Base-by-base conservation (phyloP, 2,329 filamentous ascomycete genomes). In the Scorias spongiosa region DNA sequence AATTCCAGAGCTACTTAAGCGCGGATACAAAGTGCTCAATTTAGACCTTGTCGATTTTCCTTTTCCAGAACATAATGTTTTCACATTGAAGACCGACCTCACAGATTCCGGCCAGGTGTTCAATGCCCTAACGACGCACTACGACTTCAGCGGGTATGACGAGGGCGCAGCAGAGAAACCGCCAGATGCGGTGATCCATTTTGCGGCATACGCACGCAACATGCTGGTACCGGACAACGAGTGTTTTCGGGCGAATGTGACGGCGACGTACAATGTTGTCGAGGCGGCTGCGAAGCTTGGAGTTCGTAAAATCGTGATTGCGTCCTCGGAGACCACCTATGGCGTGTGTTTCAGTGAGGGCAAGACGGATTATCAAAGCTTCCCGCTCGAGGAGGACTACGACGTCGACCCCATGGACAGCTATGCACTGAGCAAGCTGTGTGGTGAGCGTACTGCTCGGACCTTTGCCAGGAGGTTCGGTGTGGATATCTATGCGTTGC, bases 151-250 rank as follows among this genome's bases (percentile, higher is more conserved):
- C 10, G 68, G 68, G 42, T 72, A 70, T 51, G 66, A 66, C 26
- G 62, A 64, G n/a, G 58, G 63, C 42, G 45, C 63, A 39, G 58
- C 62, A 3, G 67, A 65, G 14, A 54, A 58, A 0, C 63, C 65
- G 0, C 75, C 76, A 0, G 75, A 79, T 52, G 76, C 71, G 0
- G 71, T 81, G 42, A 75, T 80, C 42, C 76, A 81, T 55, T 74
- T 79, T 42, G 73, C 69, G 11, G 75, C 73, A 0, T 74, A 72
- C 49, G 70, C 76, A 0, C 66, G 75, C 20, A 75, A 76, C 51
- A 70, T 79, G 68, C 64, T 79, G 2, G 74, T 76, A 0, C 74
- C 75, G 0, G 76, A 80, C 53, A 74, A 71, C 42, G 72, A 77
- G 53, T 71, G 67, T 42, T 80, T 76, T 58, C 63, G 64, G 14